These are phyloP conservation scores for Spatholobus suberectus DNA, from an alignment of 306 rosid species.

Conservation along the genomic window DNA sequence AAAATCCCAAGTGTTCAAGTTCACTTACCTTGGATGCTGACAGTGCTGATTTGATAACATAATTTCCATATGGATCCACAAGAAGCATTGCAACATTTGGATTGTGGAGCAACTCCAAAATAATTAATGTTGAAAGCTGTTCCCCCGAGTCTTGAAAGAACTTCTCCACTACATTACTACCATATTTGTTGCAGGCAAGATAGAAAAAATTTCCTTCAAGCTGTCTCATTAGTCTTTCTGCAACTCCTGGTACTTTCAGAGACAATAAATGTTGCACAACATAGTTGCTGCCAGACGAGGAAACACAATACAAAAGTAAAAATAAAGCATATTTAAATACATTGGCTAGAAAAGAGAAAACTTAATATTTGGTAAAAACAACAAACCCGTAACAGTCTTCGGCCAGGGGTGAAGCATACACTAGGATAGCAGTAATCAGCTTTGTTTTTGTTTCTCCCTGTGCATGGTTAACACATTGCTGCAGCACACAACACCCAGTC, in stretches of 20 bases:
- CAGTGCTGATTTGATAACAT: constrained; percentile 63
- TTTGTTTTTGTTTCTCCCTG: constrained; percentile 45
- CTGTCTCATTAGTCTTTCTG: constrained; percentile 38
- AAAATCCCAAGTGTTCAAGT: not conserved
- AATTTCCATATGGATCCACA: constrained; percentile 70
- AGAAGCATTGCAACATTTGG: constrained; percentile 54
- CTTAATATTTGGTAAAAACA: constrained; percentile 13
- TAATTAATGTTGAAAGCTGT: constrained; percentile 32
- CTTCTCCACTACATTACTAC: constrained; percentile 84
- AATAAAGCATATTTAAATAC: constrained; percentile 4
- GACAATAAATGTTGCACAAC: constrained; percentile 70
- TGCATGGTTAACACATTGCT: constrained; percentile 51
- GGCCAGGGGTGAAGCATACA: constrained; percentile 44
- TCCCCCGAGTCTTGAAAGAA: constrained; percentile 51
- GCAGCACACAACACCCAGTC: constrained; percentile 70
- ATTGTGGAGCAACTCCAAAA: constrained; percentile 51
- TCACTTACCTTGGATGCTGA: constrained; percentile 56
- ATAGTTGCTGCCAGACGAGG: constrained; percentile 59
- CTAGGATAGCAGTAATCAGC: constrained; percentile 45
- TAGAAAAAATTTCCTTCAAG: constrained; percentile 49
- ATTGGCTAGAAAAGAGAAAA: not conserved
- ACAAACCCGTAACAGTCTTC: constrained; percentile 69
- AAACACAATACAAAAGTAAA: constrained; percentile 23
- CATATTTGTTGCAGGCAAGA: constrained; percentile 67
- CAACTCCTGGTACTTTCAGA: constrained; percentile 40